These are phyloP conservation scores for Lolium perenne DNA, from an alignment of 176 grass and related monocot species.

Conservation along the genomic window DNA sequence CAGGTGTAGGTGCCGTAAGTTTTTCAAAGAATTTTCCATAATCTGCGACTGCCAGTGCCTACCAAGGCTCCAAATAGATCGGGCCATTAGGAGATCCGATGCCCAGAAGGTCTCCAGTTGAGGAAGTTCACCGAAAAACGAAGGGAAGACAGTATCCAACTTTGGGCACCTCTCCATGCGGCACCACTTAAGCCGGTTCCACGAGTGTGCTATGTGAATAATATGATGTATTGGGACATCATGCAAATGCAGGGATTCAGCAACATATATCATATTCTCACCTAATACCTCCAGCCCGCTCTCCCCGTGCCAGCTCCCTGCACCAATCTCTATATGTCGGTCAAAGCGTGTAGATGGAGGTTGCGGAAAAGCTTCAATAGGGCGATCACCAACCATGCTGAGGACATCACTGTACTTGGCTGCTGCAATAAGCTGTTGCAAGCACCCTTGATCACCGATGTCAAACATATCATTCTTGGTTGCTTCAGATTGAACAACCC, in stretches of 20 bases:
- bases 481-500: background rate
- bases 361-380: background rate
- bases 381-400: background rate
- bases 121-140: accelerated
- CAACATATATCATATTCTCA: no score
- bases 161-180: background rate
- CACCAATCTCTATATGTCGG: conserved; percentile 21
- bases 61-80: background rate
- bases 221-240: background rate
- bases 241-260: background rate
- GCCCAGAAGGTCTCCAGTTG: background rate
- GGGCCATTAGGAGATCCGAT: conserved; percentile 28
- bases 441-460: background rate
- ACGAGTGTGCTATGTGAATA: accelerated
- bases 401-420: background rate
- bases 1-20: background rate
- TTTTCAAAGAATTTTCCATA: background rate
- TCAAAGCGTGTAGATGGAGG: background rate
- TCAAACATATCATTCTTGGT: background rate
- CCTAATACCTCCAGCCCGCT: background rate
- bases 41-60: no score
- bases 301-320: background rate
- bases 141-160: background rate
- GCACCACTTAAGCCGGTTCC: background rate
- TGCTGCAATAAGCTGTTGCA: background rate